These are phyloP conservation scores for Thecaphora thlaspeos DNA, from an alignment of 1,284 basidiomycete genomes.

Conservation along the genomic window DNA sequence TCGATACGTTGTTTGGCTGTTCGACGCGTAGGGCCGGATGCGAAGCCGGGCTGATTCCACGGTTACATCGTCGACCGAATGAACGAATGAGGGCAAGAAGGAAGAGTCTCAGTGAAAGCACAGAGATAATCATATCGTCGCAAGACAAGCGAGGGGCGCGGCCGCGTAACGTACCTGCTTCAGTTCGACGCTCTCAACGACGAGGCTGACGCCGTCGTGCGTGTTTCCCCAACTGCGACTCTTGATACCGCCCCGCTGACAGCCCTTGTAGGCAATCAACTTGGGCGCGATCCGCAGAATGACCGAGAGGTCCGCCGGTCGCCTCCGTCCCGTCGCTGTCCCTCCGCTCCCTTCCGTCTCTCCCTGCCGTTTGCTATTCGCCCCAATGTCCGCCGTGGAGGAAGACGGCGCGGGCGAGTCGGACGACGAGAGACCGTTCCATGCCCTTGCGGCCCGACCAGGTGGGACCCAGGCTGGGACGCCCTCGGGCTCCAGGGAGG, in stretches of 20 bases:
- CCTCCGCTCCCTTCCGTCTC: too few species aligned
- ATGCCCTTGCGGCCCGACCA: conserved; percentile 42
- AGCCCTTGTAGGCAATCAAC: conserved; percentile 62
- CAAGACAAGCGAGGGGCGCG: not conserved
- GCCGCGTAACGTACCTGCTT: conserved; percentile 13
- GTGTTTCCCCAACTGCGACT: conserved; percentile 64
- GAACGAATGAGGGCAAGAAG: too few species aligned
- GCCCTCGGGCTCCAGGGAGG: conserved; percentile 35
- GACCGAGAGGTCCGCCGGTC: conserved; percentile 59
- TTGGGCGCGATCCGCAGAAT: conserved; percentile 62
- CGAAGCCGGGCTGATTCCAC: not conserved
- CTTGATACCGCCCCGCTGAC: conserved; percentile 61
- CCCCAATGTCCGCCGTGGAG: not conserved
- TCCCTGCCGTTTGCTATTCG: too few species aligned
- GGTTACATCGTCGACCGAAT: too few species aligned
- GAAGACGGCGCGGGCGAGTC: not conserved
- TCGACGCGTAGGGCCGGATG: not conserved
- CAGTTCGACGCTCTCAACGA: conserved; percentile 61
- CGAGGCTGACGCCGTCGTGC: conserved; percentile 64
- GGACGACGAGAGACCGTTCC: conserved; percentile 21
- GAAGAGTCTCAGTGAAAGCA: too few species aligned
- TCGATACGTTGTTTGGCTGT: not conserved
- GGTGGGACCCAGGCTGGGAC: conserved; percentile 45
- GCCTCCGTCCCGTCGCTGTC: too few species aligned
- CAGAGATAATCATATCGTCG: too few species aligned